Evolutionary conservation across 192 early-diverging fungal genomes (phyloP), one percentile per base, ranked within the genome.

Genomic region (Phycomyces nitens): DNA sequence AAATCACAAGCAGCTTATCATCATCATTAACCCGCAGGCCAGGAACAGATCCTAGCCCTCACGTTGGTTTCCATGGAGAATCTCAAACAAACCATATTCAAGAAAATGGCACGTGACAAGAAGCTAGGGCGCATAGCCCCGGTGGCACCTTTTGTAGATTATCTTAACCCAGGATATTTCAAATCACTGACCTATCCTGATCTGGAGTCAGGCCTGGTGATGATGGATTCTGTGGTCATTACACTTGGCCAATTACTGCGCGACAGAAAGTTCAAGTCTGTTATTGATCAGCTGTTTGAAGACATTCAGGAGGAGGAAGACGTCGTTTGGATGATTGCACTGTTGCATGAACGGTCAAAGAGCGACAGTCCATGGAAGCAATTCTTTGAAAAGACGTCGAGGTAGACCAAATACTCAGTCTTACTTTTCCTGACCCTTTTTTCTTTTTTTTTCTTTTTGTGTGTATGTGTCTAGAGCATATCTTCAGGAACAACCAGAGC

Each of bases 261-360:
- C 12, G 59, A 76, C 24, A 23, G 18, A 10, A 24, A 42, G 15
- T 71, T 68, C 42, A 29, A 43, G 21, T 20, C 21, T 20, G 60
- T 53, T 16, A 27, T 76, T 29, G 27, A 58, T 9, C 26, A 56
- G 40, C 12, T 67, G 15, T 62, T 68, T 56, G 69, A 76, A 18
- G 57, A 65, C 26, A 39, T 60, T 6, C 54, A 70, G 42, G 69
- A 76, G 60, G 65, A 71, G 7, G 60, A 41, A 34, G 74, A 71
- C 56, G 56, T 66, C 6, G 23, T 64, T 22, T 22, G 71, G 26
- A 76, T 76, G 64, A 41, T 76, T 14, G 22, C 29, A 39, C 62
- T 76, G 4, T 60, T 76, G 2, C 60, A 66, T 11, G 65, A 71
- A 52, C 49, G 54, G 12, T 40, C 38, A 9, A 70, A 66, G 9